Conservation (phyloP, 208 protist species). For the Entamoeba dispar region DNA sequence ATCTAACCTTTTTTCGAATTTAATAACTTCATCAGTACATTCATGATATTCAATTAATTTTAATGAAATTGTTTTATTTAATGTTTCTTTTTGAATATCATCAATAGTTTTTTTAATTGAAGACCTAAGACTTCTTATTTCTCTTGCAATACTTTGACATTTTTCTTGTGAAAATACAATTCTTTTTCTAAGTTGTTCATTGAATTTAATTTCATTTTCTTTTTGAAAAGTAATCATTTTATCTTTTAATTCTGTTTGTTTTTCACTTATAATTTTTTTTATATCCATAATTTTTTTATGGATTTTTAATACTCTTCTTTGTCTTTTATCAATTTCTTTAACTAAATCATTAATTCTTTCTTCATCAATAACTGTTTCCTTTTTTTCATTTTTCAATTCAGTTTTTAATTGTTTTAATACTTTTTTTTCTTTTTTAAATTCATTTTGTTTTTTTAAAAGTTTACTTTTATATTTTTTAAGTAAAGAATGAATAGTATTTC, state of each 20-base stretch:
- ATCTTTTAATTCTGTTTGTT: neutral
- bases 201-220: too few species aligned
- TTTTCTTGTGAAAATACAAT: neutral
- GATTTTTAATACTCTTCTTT: neutral
- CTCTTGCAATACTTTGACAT: neutral
- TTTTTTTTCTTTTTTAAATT: neutral
- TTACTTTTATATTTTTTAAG: neutral
- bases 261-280: neutral
- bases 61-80: neutral
- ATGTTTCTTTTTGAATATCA: neutral
- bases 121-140: neutral
- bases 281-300: neutral
- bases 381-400: neutral
- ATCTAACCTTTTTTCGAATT: neutral
- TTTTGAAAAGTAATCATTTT: neutral
- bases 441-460: neutral
- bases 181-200: too few species aligned
- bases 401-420: neutral
- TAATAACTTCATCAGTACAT: neutral
- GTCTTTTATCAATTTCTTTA: neutral
- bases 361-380: neutral
- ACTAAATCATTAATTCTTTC: neutral
- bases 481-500: neutral
- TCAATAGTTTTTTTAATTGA: neutral
- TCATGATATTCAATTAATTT: neutral